Percentiles rank a stretch among this genome's conserved stretches.
phyloP scores from a whole-genome alignment of 163 green algal species.

The Chloromonas sp. region DNA sequence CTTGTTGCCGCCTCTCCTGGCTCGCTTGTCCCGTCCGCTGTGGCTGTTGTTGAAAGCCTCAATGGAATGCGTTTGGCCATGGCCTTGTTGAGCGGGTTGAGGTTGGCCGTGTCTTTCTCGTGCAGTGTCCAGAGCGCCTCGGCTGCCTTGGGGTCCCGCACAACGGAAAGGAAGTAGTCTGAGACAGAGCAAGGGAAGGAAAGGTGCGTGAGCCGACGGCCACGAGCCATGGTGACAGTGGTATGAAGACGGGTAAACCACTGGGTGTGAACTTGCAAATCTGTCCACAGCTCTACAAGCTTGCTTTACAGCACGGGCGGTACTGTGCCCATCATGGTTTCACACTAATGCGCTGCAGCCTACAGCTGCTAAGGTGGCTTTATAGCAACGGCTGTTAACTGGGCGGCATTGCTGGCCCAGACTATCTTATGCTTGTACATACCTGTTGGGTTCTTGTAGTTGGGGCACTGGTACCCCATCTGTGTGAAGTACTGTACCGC shows the following conservation, averaged over 20 bases:
- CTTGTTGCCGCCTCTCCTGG: too few species aligned
- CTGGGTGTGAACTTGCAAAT: background rate
- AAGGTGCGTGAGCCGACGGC: background rate
- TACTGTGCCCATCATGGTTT: too few species aligned
- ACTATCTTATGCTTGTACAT: too few species aligned
- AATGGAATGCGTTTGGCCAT: too few species aligned
- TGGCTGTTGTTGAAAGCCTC: too few species aligned
- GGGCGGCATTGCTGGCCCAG: too few species aligned
- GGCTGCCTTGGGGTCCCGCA: background rate
- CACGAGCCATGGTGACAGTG: too few species aligned
- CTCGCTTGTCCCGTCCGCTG: too few species aligned
- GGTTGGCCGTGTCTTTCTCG: background rate
- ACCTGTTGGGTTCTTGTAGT: slow-evolving; percentile 67
- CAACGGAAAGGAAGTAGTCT: slow-evolving; percentile 5
- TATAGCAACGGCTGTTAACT: too few species aligned
- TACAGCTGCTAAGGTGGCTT: too few species aligned
- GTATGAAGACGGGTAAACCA: too few species aligned
- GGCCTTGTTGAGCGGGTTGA: background rate
- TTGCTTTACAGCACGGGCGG: background rate
- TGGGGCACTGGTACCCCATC: slow-evolving; percentile 38
- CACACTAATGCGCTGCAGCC: too few species aligned
- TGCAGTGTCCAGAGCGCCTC: background rate
- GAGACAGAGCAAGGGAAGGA: background rate
- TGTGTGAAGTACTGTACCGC: slow-evolving; percentile 41
- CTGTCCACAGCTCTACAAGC: background rate